Evolutionary conservation across 306 rosid species (phyloP).

Genomic region (Quercus cerris): DNA sequence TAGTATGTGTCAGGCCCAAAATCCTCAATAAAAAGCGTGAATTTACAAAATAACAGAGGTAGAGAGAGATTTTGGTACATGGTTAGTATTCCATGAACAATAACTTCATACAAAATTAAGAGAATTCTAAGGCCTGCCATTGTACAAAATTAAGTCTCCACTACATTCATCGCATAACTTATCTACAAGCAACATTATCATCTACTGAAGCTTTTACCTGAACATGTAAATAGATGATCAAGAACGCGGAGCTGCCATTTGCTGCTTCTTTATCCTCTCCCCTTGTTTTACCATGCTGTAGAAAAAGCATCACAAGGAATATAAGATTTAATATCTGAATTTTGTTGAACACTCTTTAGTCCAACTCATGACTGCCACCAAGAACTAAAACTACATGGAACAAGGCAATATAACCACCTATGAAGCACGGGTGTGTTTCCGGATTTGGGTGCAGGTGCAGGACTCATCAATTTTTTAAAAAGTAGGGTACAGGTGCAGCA

Average conservation of each 20-base stretch:
- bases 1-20: background rate
- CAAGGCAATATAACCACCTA: background rate
- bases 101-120: background rate
- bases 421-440: no score
- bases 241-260: conserved; percentile 88
- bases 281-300: conserved; percentile 77
- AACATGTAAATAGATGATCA: conserved; percentile 20
- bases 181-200: background rate
- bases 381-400: background rate
- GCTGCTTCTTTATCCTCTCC: conserved; percentile 74
- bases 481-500: no score
- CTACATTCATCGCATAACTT: background rate
- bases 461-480: no score
- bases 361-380: background rate
- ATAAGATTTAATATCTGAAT: conserved; percentile 12
- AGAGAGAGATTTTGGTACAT: background rate
- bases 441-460: rapidly evolving
- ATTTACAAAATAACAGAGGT: background rate
- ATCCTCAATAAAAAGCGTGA: background rate
- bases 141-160: background rate
- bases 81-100: background rate
- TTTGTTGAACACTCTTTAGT: background rate
- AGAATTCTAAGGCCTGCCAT: background rate
- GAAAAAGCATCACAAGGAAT: background rate
- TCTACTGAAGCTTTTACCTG: background rate